Evolutionary conservation across 2,329 filamentous ascomycete genomes (phyloP), one percentile per base, ranked within the genome.

Genomic region (Dactylellina leptospora): DNA sequence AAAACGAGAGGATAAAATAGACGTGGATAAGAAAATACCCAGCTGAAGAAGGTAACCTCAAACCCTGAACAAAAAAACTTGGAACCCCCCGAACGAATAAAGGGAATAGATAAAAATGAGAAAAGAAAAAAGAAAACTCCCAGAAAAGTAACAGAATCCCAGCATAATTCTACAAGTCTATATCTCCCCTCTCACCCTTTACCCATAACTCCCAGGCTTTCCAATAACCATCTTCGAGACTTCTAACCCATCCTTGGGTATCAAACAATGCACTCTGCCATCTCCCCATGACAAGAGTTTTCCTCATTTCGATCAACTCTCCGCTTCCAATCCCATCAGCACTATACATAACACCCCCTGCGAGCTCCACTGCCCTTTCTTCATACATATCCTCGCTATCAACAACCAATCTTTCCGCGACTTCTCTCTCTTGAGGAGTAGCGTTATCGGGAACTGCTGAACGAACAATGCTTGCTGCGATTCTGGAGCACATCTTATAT

Each of bases 401-500:
- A 0, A 90, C 91, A 63, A 96, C 92, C 27, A 99, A 84, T 66
- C 63, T 75, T 42, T 97, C 92, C 16, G 81, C 79, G 0, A 89
- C 89, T 0, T 90, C 90, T 64, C 82, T 82, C 4, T 82, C 81
- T 2, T 93, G 92, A n/a, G 87, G 86, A 1, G 83, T 81, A 0
- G 83, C 84, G 23, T 71, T 58, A 75, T 87, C 89, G 0, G 95
- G 95, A 2, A 99, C 82, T 0, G 95, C 95, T 13, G 95, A 95
- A 74, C 88, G 90, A 27, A 99, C 84, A 63, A 99, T 97, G 9
- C 92, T 96, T 4, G 95, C 93, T 4, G 93, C 95, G 90, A 99
- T 99, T 59, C 95, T 90, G 44, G 92, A 96, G 80, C 95, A 99
- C 95, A 99, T 99, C 81, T 99, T 99, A 81, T 97, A 97, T 54